Base-by-base conservation (phyloP, 352 stramenopile species). In the Hyaloperonospora arabidopsidis region DNA sequence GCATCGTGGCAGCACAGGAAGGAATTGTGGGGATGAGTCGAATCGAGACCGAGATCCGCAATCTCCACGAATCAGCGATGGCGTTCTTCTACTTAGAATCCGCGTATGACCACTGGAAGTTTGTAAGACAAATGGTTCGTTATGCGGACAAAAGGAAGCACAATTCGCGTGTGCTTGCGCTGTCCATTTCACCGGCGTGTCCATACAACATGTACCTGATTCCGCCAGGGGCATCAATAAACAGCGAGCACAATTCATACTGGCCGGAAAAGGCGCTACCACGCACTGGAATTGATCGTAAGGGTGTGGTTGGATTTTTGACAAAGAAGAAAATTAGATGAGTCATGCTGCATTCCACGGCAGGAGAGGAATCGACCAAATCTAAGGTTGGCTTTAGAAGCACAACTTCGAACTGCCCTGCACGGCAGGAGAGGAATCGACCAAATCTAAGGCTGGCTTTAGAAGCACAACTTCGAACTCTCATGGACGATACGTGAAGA, bases 221-320 rank as follows among this genome's bases (percentile, higher is more conserved):
- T 53, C 82, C 82, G 3, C 79, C 82, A 0, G 79, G 77, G 25
- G 74, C 65, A 10, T 89, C 82, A 2, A 82, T 92, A 41, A 92
- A 92, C 59, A 87, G 81, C 41, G 54, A 76, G 2, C 54, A 78
- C 15, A 89, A 89, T 25, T 61, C 81, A 25, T 92, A 92, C 45
- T 87, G 75, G 76, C 75, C 82, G 2, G 56, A 65, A 22, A 70
- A 73, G 8, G 49, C 59, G 25, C 59, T 89, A 14, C 76, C 75
- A 28, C 59, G 63, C 1, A 54, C 74, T 54, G 50, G 52, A 48
- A 59, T 70, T 41, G 60, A 89, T 48, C 63, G 70, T 19, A 88
- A 86, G 54, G 63, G 72, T 13, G 71, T 92, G 5, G 74, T 87
- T 25, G 82, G 77, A 0, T 77, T 86, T 45, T 48, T 88, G 25